Evolutionary conservation across 495 filamentous ascomycete genomes (phyloP), one percentile per base, ranked within the genome.

Genomic region (Aspergillus olivimuriae): DNA sequence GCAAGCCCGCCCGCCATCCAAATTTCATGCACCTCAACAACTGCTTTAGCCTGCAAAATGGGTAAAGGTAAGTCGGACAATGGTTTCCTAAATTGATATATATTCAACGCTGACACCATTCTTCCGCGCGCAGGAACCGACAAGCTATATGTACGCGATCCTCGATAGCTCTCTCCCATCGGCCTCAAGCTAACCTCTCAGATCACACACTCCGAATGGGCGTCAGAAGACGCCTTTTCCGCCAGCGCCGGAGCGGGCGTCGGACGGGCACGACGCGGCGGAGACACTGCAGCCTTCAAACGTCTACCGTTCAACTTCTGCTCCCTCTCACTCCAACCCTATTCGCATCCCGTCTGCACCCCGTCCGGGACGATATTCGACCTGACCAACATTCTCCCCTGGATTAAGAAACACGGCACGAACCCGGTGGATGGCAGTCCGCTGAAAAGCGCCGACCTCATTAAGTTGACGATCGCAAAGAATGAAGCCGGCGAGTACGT

Each of bases 241-340:
- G 84, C 88, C 50, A 85, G 76, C 52, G 77, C 73, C 22, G 86
- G 87, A 58, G 76, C 85, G 28, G 84, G 81, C 44, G 81, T 84
- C 12, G 51, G 62, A 16, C 70, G 60, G 34, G 51, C 69, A 4
- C 54, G 55, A 42, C 62, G 58, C n/a, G 74, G 75, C 12, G 75
- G 74, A 24, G 70, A 62, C 26, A 76, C 78, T 38, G 76, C 75
- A 15, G 73, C 76, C 22, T 99, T 97, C 73, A 84, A 83, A 58
- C 86, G 88, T 18, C 77, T 98, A 3, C 92, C 92, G 28, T 98
- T 94, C 78, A 96, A 95, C 74, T 97, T 91, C 70, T 98, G 92
- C 77, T 88, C 92, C 47, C 82, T 95, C 28, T 91, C 86, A 19
- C 82, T 98, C 14, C 92, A 97, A 58, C 92, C 92, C 1, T 94